These are phyloP conservation scores for Musa balbisiana DNA, from an alignment of 202 grass and related monocot species.

Conservation along the genomic window DNA sequence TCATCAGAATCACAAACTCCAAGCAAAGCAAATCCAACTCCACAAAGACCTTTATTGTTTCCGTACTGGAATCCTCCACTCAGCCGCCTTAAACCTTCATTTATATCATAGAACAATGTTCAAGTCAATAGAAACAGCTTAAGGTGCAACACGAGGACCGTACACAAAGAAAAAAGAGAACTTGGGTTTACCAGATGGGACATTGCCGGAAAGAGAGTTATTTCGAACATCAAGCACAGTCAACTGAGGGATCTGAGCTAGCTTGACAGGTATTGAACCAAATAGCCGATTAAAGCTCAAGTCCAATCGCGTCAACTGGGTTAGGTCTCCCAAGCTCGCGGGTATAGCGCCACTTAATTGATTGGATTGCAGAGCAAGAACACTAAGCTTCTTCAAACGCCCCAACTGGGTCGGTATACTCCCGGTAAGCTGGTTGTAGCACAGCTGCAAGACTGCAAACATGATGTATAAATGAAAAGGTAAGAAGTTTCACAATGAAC, in stretches of 20 bases:
- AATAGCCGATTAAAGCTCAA: slow-evolving; percentile 78
- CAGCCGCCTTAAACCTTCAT: slow-evolving; percentile 59
- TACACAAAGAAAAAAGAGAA: neutral
- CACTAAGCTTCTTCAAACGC: slow-evolving; percentile 48
- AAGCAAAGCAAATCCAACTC: slow-evolving; percentile 45
- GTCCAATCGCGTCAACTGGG: slow-evolving; percentile 55
- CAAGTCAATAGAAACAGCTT: neutral
- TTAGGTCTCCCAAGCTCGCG: slow-evolving; percentile 71
- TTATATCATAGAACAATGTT: slow-evolving; percentile 2
- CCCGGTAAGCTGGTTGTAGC: slow-evolving; percentile 86
- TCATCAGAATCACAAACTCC: slow-evolving; percentile 53
- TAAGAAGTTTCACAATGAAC: neutral
- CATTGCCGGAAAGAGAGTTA: slow-evolving; percentile 85
- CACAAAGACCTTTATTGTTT: slow-evolving; percentile 75
- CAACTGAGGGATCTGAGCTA: slow-evolving; percentile 52
- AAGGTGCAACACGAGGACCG: slow-evolving; percentile 16
- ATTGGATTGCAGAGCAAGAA: slow-evolving; percentile 84
- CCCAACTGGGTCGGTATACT: slow-evolving; percentile 81
- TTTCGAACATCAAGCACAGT: slow-evolving; percentile 65
- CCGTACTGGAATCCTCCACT: slow-evolving; percentile 67
- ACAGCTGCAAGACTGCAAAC: slow-evolving; percentile 72
- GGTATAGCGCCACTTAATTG: slow-evolving; percentile 71
- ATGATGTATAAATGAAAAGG: neutral
- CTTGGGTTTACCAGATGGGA: slow-evolving; percentile 56
- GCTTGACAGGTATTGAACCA: slow-evolving; percentile 65